A percentile compares a stretch with the other conserved stretches of the same genome.
phyloP scores from a whole-genome alignment of 805 yeast genomes.

The Saccharomycopsis javanensis region DNA sequence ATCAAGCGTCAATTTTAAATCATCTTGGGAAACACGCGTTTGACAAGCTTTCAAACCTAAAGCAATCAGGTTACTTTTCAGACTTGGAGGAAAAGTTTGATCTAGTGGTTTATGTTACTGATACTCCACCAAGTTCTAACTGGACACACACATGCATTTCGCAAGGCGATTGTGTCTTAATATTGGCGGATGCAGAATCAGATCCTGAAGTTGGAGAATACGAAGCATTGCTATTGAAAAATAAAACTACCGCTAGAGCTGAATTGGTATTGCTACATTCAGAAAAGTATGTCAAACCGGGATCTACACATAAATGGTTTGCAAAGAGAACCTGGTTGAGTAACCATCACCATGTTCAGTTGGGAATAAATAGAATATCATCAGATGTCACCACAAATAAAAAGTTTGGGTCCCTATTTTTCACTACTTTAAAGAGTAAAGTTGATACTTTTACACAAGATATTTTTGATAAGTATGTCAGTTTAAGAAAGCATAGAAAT shows the following conservation, averaged over 20 bases:
- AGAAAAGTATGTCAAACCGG: constrained; percentile 74
- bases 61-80: constrained; percentile 81
- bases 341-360: constrained; percentile 85
- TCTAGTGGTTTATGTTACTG: constrained; percentile 83
- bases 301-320: constrained; percentile 78
- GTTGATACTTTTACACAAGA: constrained; percentile 31
- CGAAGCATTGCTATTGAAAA: constrained; percentile 63
- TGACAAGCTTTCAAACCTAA: constrained; percentile 75
- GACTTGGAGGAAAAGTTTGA: constrained; percentile 85
- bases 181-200: constrained; percentile 75
- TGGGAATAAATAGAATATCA: constrained; percentile 30
- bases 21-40: constrained; percentile 90
- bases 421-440: constrained; percentile 24
- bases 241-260: constrained; percentile 77
- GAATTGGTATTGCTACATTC: constrained; percentile 80
- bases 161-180: constrained; percentile 89
- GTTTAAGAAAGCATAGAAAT: neutral
- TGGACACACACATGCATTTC: constrained; percentile 92
- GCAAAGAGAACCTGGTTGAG: constrained; percentile 84
- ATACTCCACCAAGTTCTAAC: constrained; percentile 66
- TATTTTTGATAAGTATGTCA: constrained; percentile 20
- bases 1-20: constrained; percentile 68
- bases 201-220: constrained; percentile 75
- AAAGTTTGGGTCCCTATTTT: constrained; percentile 1
- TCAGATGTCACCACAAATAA: neutral